Base-by-base conservation (phyloP, 371 early-diverging fungal species). In the Rhizopus delemar region DNA sequence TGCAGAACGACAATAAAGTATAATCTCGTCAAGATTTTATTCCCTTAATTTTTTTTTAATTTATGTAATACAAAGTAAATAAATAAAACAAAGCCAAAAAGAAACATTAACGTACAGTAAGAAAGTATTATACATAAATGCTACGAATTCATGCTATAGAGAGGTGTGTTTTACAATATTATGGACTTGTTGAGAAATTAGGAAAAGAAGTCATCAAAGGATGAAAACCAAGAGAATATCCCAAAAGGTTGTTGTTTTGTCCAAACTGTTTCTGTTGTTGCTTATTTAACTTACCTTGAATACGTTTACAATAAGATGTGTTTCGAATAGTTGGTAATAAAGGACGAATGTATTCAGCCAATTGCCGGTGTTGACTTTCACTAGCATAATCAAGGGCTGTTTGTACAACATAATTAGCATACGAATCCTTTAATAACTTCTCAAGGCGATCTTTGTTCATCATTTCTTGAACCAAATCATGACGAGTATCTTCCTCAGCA, bases 361-460 rank as follows among this genome's bases (percentile, higher is more conserved):
- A 69, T 80, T 84, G 50, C 12, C 66, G 66, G 16, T 90, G 85
- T 69, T 93, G 93, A 1, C 75, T 60, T 22, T 83, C 78, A 36
- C 91, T 90, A 11, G 93, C 90, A 70, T 82, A 91, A 60, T 95
- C 95, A 33, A 95, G 73, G 6, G 93, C 86, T 1, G 95, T 95
- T 71, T 95, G 95, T n/a, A 95, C 89, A 1, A 95, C 95, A 65
- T 94, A 95, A 64, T 95, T 95, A 41, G 90, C 95, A 65, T 86
- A 95, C 3, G 91, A 91, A 60, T 95, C 95, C 7, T 86, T 82
- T 54, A 95, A 73, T 12, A 95, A 75, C 60, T 82, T 85, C 39
- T 94, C 92, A 22, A 94, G 73, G 13, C 77, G 72, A 11, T 81
- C 71, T 54, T 75, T 70, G 74, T 86, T 83, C 49, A 90, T 69